These are phyloP conservation scores for Cutaneotrichosporon arboriforme DNA, from an alignment of 1,284 basidiomycete species.

Conservation along the genomic window DNA sequence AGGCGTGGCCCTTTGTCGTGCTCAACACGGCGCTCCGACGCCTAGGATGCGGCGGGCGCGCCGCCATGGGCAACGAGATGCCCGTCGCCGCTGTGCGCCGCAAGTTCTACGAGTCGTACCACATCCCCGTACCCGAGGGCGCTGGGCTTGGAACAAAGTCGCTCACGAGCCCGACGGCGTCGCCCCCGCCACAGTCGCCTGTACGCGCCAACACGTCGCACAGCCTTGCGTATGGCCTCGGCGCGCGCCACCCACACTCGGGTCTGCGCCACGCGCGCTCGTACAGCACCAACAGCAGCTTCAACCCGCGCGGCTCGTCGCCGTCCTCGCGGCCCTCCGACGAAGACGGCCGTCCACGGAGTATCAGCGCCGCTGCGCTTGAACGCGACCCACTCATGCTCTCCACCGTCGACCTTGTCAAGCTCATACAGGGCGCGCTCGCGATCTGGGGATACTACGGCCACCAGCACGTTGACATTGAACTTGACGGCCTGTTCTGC, in stretches of 20 bases:
- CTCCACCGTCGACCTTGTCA: slow-evolving; percentile 37
- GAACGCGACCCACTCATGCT: slow-evolving; percentile 27
- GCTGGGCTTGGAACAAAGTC: not conserved
- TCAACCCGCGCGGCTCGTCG: not conserved
- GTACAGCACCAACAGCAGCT: not conserved
- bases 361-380: not conserved
- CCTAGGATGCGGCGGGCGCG: slow-evolving; percentile 44
- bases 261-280: not conserved
- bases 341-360: not conserved
- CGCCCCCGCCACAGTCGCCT: slow-evolving; percentile 30
- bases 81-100: slow-evolving; percentile 36
- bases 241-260: not conserved
- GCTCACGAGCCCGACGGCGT: not conserved
- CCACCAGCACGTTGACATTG: slow-evolving; percentile 16
- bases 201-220: not conserved
- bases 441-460: slow-evolving; percentile 38
- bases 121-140: slow-evolving; percentile 26
- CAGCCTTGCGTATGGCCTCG: not conserved
- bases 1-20: slow-evolving; percentile 37
- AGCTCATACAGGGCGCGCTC: slow-evolving; percentile 39
- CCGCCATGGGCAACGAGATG: slow-evolving; percentile 38
- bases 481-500: slow-evolving; percentile 42
- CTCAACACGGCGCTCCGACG: slow-evolving; percentile 42
- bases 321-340: not conserved
- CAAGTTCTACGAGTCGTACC: slow-evolving; percentile 42